Percentiles rank a stretch among this genome's conserved stretches.
Conservation (phyloP, 768 basidiomycete species). For the Boletus rex-veris region DNA sequence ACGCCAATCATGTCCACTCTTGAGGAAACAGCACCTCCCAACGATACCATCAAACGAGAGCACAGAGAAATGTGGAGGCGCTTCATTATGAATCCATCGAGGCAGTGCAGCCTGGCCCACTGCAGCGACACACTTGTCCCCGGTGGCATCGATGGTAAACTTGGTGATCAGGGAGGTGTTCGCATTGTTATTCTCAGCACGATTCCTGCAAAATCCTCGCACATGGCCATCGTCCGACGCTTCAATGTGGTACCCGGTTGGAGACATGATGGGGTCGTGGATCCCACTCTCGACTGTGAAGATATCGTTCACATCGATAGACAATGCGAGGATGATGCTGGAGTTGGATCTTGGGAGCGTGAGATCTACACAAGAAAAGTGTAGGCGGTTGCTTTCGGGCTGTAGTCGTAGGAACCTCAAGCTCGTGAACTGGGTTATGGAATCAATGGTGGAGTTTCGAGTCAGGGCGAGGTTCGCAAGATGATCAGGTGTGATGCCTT, state of each 20-base stretch:
- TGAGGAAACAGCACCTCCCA: constrained; percentile 5
- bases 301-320: background rate
- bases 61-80: background rate
- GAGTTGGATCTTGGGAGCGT: background rate
- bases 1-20: background rate
- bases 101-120: background rate
- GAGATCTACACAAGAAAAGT: constrained; percentile 2
- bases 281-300: background rate
- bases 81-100: background rate
- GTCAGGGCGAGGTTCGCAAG: background rate
- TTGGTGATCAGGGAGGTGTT: background rate
- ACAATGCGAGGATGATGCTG: background rate
- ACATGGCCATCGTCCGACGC: constrained; percentile 5
- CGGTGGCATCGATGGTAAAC: constrained; percentile 4
- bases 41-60: background rate
- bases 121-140: background rate
- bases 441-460: constrained; percentile 1
- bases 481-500: background rate
- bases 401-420: constrained; percentile 1
- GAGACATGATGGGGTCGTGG: background rate
- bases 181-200: background rate
- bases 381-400: background rate
- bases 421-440: background rate
- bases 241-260: background rate
- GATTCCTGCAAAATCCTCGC: background rate